Conservation (phyloP, 1,284 basidiomycete genomes). For the Clitocybe nebularis region DNA sequence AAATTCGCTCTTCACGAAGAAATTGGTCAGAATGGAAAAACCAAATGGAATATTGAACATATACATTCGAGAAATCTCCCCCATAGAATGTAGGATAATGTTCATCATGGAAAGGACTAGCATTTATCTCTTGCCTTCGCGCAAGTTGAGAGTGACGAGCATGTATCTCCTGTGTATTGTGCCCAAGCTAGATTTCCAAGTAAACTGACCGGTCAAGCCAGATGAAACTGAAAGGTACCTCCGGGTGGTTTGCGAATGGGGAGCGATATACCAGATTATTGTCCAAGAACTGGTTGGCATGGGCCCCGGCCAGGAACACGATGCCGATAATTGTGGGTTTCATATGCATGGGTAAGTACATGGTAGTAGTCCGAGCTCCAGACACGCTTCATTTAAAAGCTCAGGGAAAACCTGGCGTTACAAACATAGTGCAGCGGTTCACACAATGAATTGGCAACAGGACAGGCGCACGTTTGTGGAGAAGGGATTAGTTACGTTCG, state of each 20-base stretch:
- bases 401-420: too few species aligned
- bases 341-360: too few species aligned
- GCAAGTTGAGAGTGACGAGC: slow-evolving; percentile 33
- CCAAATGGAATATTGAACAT: slow-evolving; percentile 8
- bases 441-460: too few species aligned
- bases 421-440: too few species aligned
- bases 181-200: slow-evolving; percentile 30
- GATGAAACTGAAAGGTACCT: slow-evolving; percentile 27
- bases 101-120: slow-evolving; percentile 41
- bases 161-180: slow-evolving; percentile 36
- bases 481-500: too few species aligned
- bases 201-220: background rate
- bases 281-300: too few species aligned
- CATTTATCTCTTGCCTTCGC: slow-evolving; percentile 37
- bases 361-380: too few species aligned
- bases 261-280: slow-evolving; percentile 48
- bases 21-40: slow-evolving; percentile 1
- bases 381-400: too few species aligned
- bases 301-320: too few species aligned
- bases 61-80: slow-evolving; percentile 47
- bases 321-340: too few species aligned
- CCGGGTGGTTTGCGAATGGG: slow-evolving; percentile 38
- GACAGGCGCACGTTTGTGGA: too few species aligned
- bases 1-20: slow-evolving; percentile 39
- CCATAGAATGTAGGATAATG: slow-evolving; percentile 54